Conservation (phyloP, 139 green algal species). For the Volvox africanus region DNA sequence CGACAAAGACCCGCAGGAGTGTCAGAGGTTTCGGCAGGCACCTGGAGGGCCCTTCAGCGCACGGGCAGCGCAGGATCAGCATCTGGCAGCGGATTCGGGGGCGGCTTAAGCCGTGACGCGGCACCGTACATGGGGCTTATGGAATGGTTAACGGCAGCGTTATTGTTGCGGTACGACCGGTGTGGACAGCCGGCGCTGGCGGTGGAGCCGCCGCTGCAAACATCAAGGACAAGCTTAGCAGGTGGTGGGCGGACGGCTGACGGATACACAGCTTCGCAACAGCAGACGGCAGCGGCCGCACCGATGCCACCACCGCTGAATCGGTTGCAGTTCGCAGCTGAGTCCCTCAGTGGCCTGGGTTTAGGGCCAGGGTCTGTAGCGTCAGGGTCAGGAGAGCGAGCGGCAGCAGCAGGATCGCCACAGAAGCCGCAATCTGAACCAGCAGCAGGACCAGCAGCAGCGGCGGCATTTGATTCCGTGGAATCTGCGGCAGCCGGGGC, state of each 20-base stretch:
- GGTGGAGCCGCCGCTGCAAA: neutral
- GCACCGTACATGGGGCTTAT: slow-evolving; percentile 1
- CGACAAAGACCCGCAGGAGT: neutral
- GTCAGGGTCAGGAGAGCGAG: neutral
- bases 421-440: no score
- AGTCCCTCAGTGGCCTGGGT: neutral
- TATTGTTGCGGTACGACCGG: slow-evolving; percentile 29
- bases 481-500: no score
- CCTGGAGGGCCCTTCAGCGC: neutral
- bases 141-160: slow-evolving; percentile 28
- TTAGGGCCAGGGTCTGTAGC: neutral
- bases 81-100: neutral
- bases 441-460: neutral
- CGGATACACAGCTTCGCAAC: neutral
- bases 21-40: neutral
- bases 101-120: neutral
- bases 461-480: neutral
- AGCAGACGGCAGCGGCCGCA: neutral
- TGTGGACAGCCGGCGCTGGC: neutral
- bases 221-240: neutral
- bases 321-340: neutral
- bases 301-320: neutral
- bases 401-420: no score
- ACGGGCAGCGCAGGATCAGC: neutral
- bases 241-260: neutral